These are phyloP conservation scores for Komagataella pseudopastoris DNA, from an alignment of 805 yeast species.

Conservation along the genomic window DNA sequence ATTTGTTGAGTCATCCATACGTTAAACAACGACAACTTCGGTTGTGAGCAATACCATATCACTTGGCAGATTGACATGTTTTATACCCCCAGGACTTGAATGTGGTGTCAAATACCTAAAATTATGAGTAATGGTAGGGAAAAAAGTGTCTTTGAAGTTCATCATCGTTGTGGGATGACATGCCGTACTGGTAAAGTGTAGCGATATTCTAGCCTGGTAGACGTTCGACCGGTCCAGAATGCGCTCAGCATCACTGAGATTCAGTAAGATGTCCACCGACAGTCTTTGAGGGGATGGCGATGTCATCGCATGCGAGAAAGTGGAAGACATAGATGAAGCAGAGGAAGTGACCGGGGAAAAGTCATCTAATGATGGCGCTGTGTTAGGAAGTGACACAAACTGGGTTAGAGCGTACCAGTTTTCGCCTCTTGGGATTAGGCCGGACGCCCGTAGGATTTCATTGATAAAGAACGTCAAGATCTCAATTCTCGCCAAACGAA, in stretches of 20 bases:
- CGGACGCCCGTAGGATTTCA: background rate
- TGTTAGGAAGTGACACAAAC: background rate
- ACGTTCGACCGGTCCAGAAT: background rate
- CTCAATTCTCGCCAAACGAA: background rate
- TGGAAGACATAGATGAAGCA: background rate
- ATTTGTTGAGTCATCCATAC: background rate
- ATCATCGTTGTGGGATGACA: background rate
- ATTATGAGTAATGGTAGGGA: background rate
- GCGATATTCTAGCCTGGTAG: background rate
- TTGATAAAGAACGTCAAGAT: background rate
- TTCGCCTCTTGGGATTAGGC: background rate
- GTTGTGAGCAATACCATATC: background rate
- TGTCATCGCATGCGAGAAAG: background rate
- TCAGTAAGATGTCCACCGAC: background rate
- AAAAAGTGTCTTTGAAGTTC: background rate
- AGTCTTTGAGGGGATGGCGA: background rate
- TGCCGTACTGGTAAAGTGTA: background rate
- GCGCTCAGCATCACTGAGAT: background rate
- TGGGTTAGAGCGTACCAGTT: background rate
- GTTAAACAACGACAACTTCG: background rate
- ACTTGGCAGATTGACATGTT: background rate
- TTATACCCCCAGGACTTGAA: background rate
- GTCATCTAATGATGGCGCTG: background rate
- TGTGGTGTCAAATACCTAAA: background rate
- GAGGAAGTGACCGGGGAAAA: background rate